phyloP scores from a whole-genome alignment of 331 rosid species.

The Saraca asoca region DNA sequence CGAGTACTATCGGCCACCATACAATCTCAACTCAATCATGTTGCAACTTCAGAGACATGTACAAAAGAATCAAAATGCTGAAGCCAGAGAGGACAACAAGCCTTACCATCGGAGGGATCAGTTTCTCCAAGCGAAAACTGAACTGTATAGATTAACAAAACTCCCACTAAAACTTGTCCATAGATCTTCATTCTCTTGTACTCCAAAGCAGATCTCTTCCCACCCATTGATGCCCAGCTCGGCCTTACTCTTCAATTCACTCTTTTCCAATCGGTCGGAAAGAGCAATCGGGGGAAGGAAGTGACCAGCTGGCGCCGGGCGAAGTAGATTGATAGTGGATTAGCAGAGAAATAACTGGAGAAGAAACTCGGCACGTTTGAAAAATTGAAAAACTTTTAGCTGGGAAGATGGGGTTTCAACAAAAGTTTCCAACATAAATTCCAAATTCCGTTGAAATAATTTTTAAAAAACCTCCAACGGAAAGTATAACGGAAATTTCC shows the following conservation, averaged over 20 bases:
- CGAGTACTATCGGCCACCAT: slow-evolving; percentile 19
- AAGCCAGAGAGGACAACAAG: slow-evolving; percentile 32
- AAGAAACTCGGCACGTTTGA: no score
- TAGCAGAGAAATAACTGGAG: no score
- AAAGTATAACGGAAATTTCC: no score
- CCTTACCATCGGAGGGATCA: slow-evolving; percentile 70
- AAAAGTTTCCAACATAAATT: no score
- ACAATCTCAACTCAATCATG: slow-evolving; percentile 26
- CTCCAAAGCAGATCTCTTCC: slow-evolving; percentile 56
- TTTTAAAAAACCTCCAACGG: no score
- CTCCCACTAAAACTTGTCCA: slow-evolving; percentile 45
- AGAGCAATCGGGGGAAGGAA: no score
- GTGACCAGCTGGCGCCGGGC: no score
- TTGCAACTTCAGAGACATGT: slow-evolving; percentile 29
- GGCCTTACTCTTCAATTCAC: slow-evolving; percentile 36
- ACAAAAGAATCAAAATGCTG: slow-evolving; percentile 30
- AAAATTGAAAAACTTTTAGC: no score
- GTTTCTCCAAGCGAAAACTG: slow-evolving; percentile 68
- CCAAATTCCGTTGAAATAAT: no score
- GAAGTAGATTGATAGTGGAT: no score
- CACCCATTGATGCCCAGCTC: slow-evolving; percentile 55
- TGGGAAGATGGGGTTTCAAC: no score
- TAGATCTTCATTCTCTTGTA: slow-evolving; percentile 51
- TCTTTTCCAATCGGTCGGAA: no score
- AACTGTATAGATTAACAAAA: slow-evolving; percentile 48